Evolutionary conservation across 2,329 filamentous ascomycete genomes (phyloP).

Genomic region (Scleromitrula shiraiana): DNA sequence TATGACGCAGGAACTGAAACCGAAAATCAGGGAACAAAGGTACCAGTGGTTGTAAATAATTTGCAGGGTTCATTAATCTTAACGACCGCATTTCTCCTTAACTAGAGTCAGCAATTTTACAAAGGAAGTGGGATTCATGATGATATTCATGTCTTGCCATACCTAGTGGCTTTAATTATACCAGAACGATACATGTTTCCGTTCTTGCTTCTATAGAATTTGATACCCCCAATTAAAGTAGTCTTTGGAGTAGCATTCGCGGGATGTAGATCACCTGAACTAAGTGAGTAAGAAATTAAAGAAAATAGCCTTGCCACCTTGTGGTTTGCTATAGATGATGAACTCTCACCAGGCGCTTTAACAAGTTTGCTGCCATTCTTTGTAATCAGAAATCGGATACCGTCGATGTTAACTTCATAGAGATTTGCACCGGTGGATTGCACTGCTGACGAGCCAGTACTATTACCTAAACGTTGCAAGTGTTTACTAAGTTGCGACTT

Average conservation of each 20-base stretch:
- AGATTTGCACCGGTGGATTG: slow-evolving; percentile 28
- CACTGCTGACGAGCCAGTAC: slow-evolving; percentile 13
- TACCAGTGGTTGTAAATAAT: slow-evolving; percentile 62
- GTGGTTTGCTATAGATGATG: slow-evolving; percentile 2
- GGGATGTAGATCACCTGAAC: slow-evolving; percentile 49
- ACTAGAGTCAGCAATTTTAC: slow-evolving; percentile 26
- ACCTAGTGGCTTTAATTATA: slow-evolving; percentile 69
- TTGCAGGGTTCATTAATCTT: slow-evolving; percentile 69
- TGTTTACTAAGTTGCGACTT: slow-evolving; percentile 48
- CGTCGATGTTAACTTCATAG: slow-evolving; percentile 61
- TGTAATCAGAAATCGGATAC: slow-evolving; percentile 64
- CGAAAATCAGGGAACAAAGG: slow-evolving; percentile 32
- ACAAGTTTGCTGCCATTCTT: slow-evolving; percentile 78
- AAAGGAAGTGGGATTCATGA: slow-evolving; percentile 14
- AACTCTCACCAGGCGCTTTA: slow-evolving; percentile 56
- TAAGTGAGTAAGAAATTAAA: slow-evolving; percentile 26
- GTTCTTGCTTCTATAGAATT: slow-evolving; percentile 77
- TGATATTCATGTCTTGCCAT: slow-evolving; percentile 34
- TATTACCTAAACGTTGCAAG: slow-evolving; percentile 32
- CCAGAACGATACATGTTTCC: slow-evolving; percentile 78
- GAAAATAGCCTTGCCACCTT: slow-evolving; percentile 10
- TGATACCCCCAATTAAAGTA: slow-evolving; percentile 65
- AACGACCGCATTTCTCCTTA: slow-evolving; percentile 36
- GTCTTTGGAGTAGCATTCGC: slow-evolving; percentile 66
- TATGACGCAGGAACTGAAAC: slow-evolving; percentile 17